phyloP scores from a whole-genome alignment of 78 protist species.

The Parvularia atlantis region DNA sequence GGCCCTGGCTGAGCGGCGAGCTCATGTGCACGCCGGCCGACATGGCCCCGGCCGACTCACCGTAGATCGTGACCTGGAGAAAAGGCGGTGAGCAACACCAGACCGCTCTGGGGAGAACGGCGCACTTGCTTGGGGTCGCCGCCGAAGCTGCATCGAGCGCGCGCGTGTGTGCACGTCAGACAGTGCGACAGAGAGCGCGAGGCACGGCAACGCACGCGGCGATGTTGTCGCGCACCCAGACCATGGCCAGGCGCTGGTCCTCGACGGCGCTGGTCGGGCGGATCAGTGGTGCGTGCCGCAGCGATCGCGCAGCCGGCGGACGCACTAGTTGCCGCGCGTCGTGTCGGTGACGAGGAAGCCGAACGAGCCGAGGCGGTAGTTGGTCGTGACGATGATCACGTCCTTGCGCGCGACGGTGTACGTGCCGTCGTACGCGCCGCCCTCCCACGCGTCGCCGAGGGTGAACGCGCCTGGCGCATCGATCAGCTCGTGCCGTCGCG shows the following conservation, averaged over 20 bases:
- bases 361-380: no score
- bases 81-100: no score
- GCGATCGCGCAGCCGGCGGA: background rate
- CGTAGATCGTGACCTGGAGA: constrained; percentile 22
- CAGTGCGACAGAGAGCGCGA: no score
- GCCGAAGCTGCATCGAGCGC: no score
- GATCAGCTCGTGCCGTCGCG: no score
- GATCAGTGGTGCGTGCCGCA: background rate
- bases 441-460: no score
- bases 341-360: constrained; percentile 16
- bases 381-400: no score
- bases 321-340: background rate
- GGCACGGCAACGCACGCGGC: no score
- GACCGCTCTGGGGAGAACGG: no score
- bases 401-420: background rate
- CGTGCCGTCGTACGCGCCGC: background rate
- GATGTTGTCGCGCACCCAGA: constrained; percentile 20
- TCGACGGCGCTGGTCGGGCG: constrained; percentile 13
- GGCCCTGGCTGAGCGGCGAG: background rate
- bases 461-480: no score
- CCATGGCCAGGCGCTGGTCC: constrained; percentile 27
- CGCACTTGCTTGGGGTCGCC: constrained; percentile 33
- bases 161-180: no score
- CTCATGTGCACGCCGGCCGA: constrained; percentile 1
- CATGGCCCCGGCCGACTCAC: constrained; percentile 38